phyloP scores from a whole-genome alignment of 2,329 filamentous ascomycete species.

The Hypoxylon rubiginosum region DNA sequence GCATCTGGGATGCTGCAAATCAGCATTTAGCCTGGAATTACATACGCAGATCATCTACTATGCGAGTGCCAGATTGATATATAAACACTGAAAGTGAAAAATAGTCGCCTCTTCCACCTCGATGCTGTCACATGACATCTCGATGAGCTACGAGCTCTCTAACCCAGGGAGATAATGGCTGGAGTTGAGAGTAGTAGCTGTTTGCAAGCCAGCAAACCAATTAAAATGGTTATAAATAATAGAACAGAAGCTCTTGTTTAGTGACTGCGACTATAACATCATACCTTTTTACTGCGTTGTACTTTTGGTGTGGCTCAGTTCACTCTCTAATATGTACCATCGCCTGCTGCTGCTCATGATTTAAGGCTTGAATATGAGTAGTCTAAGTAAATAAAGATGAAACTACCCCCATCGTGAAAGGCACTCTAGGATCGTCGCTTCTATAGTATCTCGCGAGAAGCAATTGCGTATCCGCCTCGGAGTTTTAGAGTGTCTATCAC shows the following conservation, averaged over 20 bases:
- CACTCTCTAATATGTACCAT: too few relatives aligned
- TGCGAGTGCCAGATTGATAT: background rate
- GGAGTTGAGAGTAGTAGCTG: background rate
- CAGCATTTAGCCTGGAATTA: constrained; percentile 30
- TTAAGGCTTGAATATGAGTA: too few relatives aligned
- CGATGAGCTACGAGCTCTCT: background rate
- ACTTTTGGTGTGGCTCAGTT: too few relatives aligned
- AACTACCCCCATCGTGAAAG: background rate
- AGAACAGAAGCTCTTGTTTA: background rate
- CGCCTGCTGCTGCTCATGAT: too few relatives aligned
- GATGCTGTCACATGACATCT: constrained; percentile 11
- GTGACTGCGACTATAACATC: background rate
- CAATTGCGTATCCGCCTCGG: background rate
- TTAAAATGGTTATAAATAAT: background rate
- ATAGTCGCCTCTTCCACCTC: constrained; percentile 5
- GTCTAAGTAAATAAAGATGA: too few relatives aligned
- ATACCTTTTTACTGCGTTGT: background rate
- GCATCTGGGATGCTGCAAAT: constrained; percentile 30
- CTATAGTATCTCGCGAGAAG: background rate
- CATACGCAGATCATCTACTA: background rate
- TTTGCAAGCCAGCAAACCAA: background rate
- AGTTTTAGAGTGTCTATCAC: background rate
- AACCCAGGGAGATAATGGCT: background rate
- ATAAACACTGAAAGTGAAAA: background rate
- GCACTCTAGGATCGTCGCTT: background rate